phyloP scores from a whole-genome alignment of 192 early-diverging fungal species.

The Backusella australiensis region DNA sequence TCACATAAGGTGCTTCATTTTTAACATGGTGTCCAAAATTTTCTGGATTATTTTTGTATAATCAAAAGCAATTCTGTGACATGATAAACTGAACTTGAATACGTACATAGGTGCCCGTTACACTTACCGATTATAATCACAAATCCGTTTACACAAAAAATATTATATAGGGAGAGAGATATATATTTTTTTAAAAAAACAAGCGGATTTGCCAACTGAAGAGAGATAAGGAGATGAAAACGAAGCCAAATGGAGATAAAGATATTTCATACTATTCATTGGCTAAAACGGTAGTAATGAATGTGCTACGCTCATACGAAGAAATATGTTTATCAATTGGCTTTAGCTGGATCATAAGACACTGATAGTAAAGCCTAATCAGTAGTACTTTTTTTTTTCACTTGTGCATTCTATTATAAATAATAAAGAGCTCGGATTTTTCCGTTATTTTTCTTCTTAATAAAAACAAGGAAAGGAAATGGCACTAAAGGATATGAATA shows the following conservation, averaged over 20 bases:
- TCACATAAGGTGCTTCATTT: not conserved
- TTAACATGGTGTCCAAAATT: not conserved
- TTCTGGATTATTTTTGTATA: not conserved
- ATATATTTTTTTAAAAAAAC: not conserved
- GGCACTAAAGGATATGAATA: not conserved
- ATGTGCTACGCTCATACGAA: not conserved
- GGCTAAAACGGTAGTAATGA: not conserved
- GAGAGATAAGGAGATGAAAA: not conserved
- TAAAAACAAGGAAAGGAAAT: too few relatives aligned
- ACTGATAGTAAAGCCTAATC: not conserved
- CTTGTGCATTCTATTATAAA: not conserved
- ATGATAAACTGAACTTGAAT: not conserved
- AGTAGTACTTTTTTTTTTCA: not conserved
- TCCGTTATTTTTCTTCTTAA: not conserved
- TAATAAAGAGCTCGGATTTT: not conserved
- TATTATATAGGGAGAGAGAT: not conserved
- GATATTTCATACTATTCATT: not conserved
- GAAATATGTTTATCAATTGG: not conserved
- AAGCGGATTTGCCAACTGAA: not conserved
- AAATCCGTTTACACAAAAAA: not conserved
- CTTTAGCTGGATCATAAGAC: not conserved
- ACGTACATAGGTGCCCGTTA: not conserved
- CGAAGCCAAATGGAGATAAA: not conserved
- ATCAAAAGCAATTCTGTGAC: not conserved
- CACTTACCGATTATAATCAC: not conserved